Base-by-base conservation (phyloP, 805 yeast species). In the Kodamaea sagamina region DNA sequence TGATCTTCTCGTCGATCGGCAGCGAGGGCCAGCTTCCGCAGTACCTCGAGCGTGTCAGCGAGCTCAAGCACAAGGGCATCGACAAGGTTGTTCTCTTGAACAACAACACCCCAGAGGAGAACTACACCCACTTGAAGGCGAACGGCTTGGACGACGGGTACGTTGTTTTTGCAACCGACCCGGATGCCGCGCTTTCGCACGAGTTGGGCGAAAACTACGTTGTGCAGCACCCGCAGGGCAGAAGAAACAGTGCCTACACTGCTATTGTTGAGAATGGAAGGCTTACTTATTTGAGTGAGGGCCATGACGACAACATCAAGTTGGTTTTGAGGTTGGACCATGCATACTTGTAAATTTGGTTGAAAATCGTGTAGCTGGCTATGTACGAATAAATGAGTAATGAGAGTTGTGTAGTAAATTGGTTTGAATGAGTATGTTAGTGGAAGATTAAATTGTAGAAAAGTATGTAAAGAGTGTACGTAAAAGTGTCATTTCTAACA, bases 191-290 rank as follows among this genome's bases (percentile, higher is more conserved):
- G 7, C 41, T 50, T 16, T 43, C 51, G 6, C 13, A 31, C 27
- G 43, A 41, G 16, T 44, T 47, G 26, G 53, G 53, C 27, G 47
- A 46, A 5, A 41, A 47, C 38, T 48, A 41, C 28, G 51, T 42
- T 9, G 42, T 36, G 27, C 31, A 35, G 7, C 47, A 37, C 21
- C 39, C 47, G 15, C 46, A 45, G 19, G 42, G 39, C 9, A 41
- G 51, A 26, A 43, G 47, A 17, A 44, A 41, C 44, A 26, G 49
- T 8, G 39, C 36, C 24, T 50, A 43, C 34, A 42, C 53, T 7
- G 51, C 51, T 6, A 39, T 50, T 26, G 47, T 50, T 16, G 61
- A 58, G 47, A 40, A 55, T 43, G 52, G 55, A 24, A 47, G 48
- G 16, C 49, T 58, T 25, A 43, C 49, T 17, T 59, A 57, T 56